A percentile compares a stretch with the other conserved stretches of the same genome.
Conservation (phyloP, 495 filamentous ascomycete genomes). For the Trichoderma erinaceum region DNA sequence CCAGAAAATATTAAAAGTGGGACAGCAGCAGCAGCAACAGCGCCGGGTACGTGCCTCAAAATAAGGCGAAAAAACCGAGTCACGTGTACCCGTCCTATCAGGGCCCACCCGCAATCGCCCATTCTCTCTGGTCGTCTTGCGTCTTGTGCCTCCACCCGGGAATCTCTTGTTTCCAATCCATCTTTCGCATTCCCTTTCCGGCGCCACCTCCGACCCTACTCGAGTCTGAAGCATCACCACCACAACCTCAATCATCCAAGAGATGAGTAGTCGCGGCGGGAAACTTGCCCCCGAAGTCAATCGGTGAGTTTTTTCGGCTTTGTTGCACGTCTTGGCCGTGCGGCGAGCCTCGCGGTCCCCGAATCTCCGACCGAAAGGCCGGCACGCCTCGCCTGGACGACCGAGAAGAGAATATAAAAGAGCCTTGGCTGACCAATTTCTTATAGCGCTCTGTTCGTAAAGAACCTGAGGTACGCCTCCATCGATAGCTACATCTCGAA, state of each 20-base stretch:
- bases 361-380: slow-evolving; percentile 1
- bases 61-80: background rate
- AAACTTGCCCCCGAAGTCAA: slow-evolving; percentile 97
- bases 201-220: slow-evolving; percentile 8
- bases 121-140: slow-evolving; percentile 10
- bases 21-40: background rate
- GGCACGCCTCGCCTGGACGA: slow-evolving; percentile 1
- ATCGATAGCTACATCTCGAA: slow-evolving; percentile 7
- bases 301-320: slow-evolving; percentile 52
- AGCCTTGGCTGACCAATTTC: slow-evolving; percentile 28
- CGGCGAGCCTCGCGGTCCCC: slow-evolving; percentile 4
- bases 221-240: slow-evolving; percentile 12
- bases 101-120: slow-evolving; percentile 8
- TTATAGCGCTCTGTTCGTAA: slow-evolving; percentile 88
- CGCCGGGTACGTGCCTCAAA: background rate
- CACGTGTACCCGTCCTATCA: slow-evolving; percentile 5
- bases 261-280: slow-evolving; percentile 74
- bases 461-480: slow-evolving; percentile 81
- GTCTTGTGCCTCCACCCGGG: slow-evolving; percentile 12
- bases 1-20: slow-evolving; percentile 1
- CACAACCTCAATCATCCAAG: slow-evolving; percentile 36
- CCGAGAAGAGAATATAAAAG: slow-evolving; percentile 16
- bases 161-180: slow-evolving; percentile 10
- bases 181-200: slow-evolving; percentile 13
- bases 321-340: slow-evolving; percentile 10